Percentiles rank a stretch among this genome's conserved stretches.
Evolutionary conservation across 78 protist genomes (phyloP).

Genomic region (Protostelium mycophagum): DNA sequence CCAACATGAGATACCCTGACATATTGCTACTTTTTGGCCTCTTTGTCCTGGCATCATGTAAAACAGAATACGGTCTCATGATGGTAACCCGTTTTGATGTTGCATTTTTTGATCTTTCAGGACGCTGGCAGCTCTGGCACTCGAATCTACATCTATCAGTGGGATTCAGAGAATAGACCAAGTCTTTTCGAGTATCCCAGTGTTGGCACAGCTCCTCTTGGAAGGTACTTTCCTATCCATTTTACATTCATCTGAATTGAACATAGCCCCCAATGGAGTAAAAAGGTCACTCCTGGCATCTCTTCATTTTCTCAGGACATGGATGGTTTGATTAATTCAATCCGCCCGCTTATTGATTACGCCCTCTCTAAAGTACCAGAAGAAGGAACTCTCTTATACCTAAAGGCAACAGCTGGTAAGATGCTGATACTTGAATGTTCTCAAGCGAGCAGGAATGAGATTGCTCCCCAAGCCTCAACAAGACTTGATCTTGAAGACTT

Average conservation of each 20-base stretch:
- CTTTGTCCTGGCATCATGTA: too few species aligned
- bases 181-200: neutral
- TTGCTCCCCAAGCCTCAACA: neutral
- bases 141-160: neutral
- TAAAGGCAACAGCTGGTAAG: neutral
- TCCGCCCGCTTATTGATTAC: neutral
- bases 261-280: neutral
- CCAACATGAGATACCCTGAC: too few species aligned
- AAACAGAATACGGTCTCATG: neutral
- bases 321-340: neutral
- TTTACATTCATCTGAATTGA: neutral
- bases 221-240: too few species aligned
- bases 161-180: neutral
- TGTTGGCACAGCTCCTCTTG: too few species aligned
- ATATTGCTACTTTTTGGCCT: too few species aligned
- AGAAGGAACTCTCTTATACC: neutral
- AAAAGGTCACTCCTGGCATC: neutral
- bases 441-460: neutral
- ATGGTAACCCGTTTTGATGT: neutral
- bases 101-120: neutral
- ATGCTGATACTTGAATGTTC: neutral
- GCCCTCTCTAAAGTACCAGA: neutral
- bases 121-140: neutral
- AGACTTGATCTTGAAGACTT: neutral
- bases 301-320: neutral